These are phyloP conservation scores for Populus tremula DNA, from an alignment of 345 rosid genomes.

Conservation along the genomic window DNA sequence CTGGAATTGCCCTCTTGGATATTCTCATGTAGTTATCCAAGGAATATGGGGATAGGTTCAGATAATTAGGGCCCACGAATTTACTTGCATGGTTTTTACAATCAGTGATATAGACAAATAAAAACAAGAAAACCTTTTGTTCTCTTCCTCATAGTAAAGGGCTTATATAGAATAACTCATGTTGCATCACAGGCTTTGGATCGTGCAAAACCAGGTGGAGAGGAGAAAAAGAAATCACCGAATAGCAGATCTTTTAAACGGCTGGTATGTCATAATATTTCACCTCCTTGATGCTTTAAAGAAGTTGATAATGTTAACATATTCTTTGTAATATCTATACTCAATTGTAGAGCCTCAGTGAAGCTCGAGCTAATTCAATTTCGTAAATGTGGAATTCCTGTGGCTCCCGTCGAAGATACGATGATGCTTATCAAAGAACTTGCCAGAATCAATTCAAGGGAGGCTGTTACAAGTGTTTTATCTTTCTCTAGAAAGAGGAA, in stretches of 20 bases:
- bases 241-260: conserved; percentile 32
- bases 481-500: not conserved
- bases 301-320: not conserved
- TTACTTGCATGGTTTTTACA: not conserved
- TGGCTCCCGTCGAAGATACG: not conserved
- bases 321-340: not conserved
- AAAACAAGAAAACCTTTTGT: too few relatives aligned
- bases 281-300: not conserved
- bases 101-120: not conserved
- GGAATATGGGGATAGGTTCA: not conserved
- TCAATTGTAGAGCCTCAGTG: conserved; percentile 27
- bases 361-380: conserved; percentile 19
- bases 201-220: conserved; percentile 33
- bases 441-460: not conserved
- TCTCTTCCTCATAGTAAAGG: not conserved
- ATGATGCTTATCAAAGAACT: not conserved
- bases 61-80: not conserved
- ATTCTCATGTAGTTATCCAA: not conserved
- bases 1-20: not conserved
- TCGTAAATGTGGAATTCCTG: conserved; percentile 10
- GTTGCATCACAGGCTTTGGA: conserved; percentile 26
- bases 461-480: not conserved
- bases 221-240: conserved; percentile 30
- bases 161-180: not conserved
- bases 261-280: conserved; percentile 22